Base-by-base conservation (phyloP, 108 stramenopile species). In the Nannochloropsis granulata region DNA sequence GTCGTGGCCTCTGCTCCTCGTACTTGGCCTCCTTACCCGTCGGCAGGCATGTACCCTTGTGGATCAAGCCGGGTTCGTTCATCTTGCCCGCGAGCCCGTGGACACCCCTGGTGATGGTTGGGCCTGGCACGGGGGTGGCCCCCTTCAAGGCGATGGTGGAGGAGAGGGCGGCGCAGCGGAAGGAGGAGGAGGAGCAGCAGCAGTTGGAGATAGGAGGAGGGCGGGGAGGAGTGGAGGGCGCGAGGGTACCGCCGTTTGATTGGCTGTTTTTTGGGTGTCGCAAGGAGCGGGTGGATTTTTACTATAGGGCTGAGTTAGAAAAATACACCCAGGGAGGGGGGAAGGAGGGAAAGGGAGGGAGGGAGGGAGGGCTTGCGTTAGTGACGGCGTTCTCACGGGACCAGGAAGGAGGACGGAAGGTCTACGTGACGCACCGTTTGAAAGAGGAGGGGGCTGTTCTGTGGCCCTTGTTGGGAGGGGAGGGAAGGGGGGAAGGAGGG, bases 121-220 rank as follows among this genome's bases (percentile, higher is more conserved):
- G 99, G 23, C 99, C 99, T 8, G 99, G 99, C 23, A 98, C 99
- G 10, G 99, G 99, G 13, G 93, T 99, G 26, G 97, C 99, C 24
- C 97, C 99, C 21, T 98, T 99, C 88, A 90, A 96, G 83, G 95
- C 96, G 86, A 97, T 98, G 82, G 44, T 99, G 25, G 83, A 90
- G 0, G 83, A 90, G 24, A 79, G 88, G 43, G 46, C 79, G 24
- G 82, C 78, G 16, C 90, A 91, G 79, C 87, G 92, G 42, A 24
- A 71, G 23, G 24, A 24, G 78, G 16, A 24, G 46, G 78, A 45
- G 21, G 12, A 79, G 34, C 8, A 16, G 79, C 19, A 89, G 43
- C 44, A 14, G 25, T 83, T 44, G 23, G 85, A 89, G 44, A 90
- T 89, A 13, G 93, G 93, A 23, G 92, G 89, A 45, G 92, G 90